These are phyloP conservation scores for Stenocarpella maydis DNA, from an alignment of 2,329 filamentous ascomycete species.

Conservation along the genomic window DNA sequence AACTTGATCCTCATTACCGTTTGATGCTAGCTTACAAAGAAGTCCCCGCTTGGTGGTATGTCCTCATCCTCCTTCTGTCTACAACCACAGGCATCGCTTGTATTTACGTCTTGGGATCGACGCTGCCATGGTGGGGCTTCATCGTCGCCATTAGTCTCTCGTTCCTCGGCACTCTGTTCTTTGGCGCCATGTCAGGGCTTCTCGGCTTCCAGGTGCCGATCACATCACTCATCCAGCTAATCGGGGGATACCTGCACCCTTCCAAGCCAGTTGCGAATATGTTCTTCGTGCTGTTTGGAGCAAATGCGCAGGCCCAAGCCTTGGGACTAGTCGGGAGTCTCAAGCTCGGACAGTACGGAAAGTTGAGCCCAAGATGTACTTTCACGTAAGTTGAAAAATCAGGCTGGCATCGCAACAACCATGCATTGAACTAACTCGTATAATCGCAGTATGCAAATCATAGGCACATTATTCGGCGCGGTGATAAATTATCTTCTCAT, in stretches of 20 bases:
- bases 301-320: constrained; percentile 46
- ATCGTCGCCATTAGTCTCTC: constrained; percentile 48
- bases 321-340: constrained; percentile 45
- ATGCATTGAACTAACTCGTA: neutral
- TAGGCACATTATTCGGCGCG: constrained; percentile 51
- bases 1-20: constrained; percentile 52
- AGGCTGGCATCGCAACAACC: too few relatives aligned
- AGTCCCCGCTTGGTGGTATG: constrained; percentile 54
- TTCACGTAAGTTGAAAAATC: constrained; percentile 42
- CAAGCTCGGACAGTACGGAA: constrained; percentile 49
- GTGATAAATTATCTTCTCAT: constrained; percentile 56
- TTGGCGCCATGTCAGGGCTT: constrained; percentile 48
- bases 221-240: constrained; percentile 50
- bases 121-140: constrained; percentile 53
- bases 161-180: constrained; percentile 49
- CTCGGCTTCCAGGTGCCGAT: constrained; percentile 52
- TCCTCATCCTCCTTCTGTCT: constrained; percentile 44
- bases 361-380: constrained; percentile 52
- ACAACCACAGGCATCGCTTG: constrained; percentile 49
- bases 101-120: constrained; percentile 48
- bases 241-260: constrained; percentile 57
- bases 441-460: constrained; percentile 45
- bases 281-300: constrained; percentile 52
- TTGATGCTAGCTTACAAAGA: constrained; percentile 52
- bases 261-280: constrained; percentile 51